Evolutionary conservation across 208 protist species (phyloP).

Genomic region (Phytomonas serpens): DNA sequence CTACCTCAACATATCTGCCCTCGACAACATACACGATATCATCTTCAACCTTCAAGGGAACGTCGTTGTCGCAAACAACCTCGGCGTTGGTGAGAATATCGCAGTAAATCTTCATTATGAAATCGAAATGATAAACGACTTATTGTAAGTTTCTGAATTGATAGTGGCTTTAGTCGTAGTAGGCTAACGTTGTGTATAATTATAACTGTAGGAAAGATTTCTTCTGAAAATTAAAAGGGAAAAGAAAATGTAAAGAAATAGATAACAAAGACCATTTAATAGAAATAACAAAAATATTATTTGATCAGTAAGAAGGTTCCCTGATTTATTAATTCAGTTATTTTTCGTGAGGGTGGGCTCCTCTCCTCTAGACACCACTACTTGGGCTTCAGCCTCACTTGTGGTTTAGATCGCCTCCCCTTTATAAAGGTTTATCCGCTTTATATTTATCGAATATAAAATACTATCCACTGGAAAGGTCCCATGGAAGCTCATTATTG

Average conservation of each 20-base stretch:
- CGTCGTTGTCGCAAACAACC: constrained; percentile 89
- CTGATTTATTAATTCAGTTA: neutral
- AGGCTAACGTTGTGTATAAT: constrained; percentile 9
- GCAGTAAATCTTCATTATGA: constrained; percentile 85
- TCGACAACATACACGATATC: constrained; percentile 78
- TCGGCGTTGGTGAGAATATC: constrained; percentile 84
- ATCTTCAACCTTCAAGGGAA: constrained; percentile 60
- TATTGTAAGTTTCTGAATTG: neutral
- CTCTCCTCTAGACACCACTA: neutral
- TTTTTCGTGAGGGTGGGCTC: neutral
- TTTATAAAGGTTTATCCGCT: neutral
- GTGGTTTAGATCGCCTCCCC: neutral
- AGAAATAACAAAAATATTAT: neutral
- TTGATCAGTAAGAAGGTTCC: neutral
- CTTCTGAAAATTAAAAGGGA: neutral
- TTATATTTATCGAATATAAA: neutral
- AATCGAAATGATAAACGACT: neutral
- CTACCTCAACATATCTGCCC: constrained; percentile 83
- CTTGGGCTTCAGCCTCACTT: neutral
- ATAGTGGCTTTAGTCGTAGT: neutral
- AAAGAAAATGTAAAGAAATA: neutral
- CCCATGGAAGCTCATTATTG: neutral
- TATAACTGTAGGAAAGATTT: neutral
- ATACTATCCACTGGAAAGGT: neutral
- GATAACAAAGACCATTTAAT: neutral